A percentile compares a stretch with the other conserved stretches of the same genome.
Conservation (phyloP, 2,329 filamentous ascomycete species). For the Aspergillus sp. region DNA sequence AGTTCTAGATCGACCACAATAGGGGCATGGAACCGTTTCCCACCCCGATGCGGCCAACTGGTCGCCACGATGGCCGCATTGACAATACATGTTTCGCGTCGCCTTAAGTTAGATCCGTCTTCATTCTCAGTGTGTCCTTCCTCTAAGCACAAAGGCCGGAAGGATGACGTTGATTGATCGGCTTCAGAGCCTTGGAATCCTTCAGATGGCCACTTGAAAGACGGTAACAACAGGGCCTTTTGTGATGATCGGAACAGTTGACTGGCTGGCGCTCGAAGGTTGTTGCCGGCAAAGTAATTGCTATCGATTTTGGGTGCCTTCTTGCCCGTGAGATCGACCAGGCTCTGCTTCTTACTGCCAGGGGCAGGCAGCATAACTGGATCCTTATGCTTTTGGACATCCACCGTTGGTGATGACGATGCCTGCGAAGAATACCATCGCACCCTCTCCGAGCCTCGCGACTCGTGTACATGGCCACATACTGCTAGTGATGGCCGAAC, state of each 20-base stretch:
- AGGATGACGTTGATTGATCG: constrained; percentile 4
- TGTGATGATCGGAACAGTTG: constrained; percentile 10
- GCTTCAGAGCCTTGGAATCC: background rate
- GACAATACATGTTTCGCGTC: constrained; percentile 73
- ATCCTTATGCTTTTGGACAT: constrained; percentile 11
- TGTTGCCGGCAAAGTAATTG: constrained; percentile 21
- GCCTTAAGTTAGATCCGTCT: constrained; percentile 28
- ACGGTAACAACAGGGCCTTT: constrained; percentile 14
- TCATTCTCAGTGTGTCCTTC: constrained; percentile 2
- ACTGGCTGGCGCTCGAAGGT: background rate
- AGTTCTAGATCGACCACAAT: constrained; percentile 82
- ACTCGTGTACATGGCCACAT: constrained; percentile 63
- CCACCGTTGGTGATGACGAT: background rate
- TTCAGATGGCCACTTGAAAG: background rate
- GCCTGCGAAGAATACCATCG: constrained; percentile 42
- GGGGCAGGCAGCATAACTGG: constrained; percentile 40
- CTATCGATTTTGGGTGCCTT: constrained; percentile 39
- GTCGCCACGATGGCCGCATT: constrained; percentile 76
- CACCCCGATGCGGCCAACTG: constrained; percentile 62
- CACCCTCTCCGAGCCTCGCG: constrained; percentile 56
- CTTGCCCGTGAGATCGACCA: constrained; percentile 55
- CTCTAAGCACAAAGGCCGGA: background rate
- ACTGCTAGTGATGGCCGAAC: constrained; percentile 55
- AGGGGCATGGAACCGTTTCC: constrained; percentile 72
- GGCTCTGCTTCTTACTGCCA: constrained; percentile 56